These are phyloP conservation scores for Brassica juncea DNA, from an alignment of 345 rosid genomes.

Conservation along the genomic window DNA sequence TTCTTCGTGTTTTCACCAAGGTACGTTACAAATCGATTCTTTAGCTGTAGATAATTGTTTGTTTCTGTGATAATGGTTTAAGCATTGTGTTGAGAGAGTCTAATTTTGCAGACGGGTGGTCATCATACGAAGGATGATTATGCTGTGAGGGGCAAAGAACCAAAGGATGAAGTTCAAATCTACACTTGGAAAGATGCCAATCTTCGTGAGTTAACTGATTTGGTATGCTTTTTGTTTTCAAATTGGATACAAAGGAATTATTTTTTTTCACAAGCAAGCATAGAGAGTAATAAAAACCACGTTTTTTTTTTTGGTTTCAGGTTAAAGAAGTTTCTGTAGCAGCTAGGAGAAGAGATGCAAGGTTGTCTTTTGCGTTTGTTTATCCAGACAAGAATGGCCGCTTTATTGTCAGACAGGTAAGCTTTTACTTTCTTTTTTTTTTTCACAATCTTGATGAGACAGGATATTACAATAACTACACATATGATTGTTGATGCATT, in stretches of 20 bases:
- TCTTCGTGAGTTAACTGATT: slow-evolving; percentile 83
- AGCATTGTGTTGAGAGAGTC: not conserved
- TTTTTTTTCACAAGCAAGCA: not conserved
- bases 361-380: slow-evolving; percentile 86
- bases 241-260: not conserved
- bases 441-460: slow-evolving; percentile 5
- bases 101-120: slow-evolving; percentile 61
- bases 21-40: slow-evolving; percentile 40
- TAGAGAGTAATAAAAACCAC: not conserved
- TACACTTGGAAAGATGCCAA: slow-evolving; percentile 98
- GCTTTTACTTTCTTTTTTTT: not conserved
- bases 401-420: slow-evolving; percentile 72
- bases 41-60: not conserved
- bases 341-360: slow-evolving; percentile 91
- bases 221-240: slow-evolving; percentile 49
- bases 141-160: slow-evolving; percentile 96
- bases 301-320: slow-evolving; percentile 37
- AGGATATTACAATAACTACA: not conserved
- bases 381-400: slow-evolving; percentile 83
- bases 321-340: slow-evolving; percentile 90
- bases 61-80: no score
- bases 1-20: slow-evolving; percentile 96
- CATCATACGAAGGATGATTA: slow-evolving; percentile 84
- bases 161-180: slow-evolving; percentile 94
- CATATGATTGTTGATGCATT: not conserved